Evolutionary conservation across 495 filamentous ascomycete species (phyloP), one percentile per base, ranked within the genome.

Genomic region (Lophiotrema nucula): DNA sequence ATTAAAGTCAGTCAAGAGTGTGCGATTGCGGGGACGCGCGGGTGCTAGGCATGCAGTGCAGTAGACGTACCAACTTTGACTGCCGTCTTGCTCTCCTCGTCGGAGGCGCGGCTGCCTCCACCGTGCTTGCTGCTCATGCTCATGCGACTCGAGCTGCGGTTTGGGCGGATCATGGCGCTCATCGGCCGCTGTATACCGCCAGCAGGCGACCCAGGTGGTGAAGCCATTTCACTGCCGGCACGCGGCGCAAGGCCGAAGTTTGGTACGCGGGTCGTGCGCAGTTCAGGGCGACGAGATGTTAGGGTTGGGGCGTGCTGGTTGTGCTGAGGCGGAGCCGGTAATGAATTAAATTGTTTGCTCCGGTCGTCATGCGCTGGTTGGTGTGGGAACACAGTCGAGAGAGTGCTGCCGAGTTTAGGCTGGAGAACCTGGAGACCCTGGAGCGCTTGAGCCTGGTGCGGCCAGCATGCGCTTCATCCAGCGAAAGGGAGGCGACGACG

Each of bases 61-160:
- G 38, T 16, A 48, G 33, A 91, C 93, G 69, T 81, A 98, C 93
- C 93, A 72, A 98, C 93, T 95, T 91, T 96, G 70, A 98, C 93
- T n/a, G 93, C 88, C 26, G 93, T 97, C 73, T 87, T 92, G 38
- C 81, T 80, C 78, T 97, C 93, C 65, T 98, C 93, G 69, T 97
- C 93, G 1, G 92, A 96, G 24, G 87, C 87, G 68, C 92, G 82
- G 73, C 89, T 96, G 56, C 88, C 86, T 66, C 82, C 85, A 44
- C 86, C 88, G 35, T 79, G 78, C 73, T 84, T 90, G 70, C 89
- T 91, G 68, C 82, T 83, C 76, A 88, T 85, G 70, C 91, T 96
- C 81, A 97, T 78, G 59, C 93, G 89, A 79, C 92, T 97, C 64
- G 79, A 87, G 71, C 90, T 95, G 62, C 91, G 79, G 47, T 85